These are phyloP conservation scores for Salix koriyanagi DNA, from an alignment of 345 rosid genomes.

Conservation along the genomic window DNA sequence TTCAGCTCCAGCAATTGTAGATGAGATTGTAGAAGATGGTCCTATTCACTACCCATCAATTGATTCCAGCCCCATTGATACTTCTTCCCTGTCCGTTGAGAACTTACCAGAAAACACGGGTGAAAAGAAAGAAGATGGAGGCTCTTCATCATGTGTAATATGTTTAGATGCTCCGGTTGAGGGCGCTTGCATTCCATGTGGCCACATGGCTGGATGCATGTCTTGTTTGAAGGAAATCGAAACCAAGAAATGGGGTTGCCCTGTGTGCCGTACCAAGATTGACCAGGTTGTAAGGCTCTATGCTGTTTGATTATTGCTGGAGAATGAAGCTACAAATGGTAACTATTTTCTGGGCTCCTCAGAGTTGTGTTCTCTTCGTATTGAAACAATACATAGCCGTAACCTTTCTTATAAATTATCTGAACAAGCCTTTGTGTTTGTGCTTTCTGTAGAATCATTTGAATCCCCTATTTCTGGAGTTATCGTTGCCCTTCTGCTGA, in stretches of 20 bases:
- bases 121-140: constrained; percentile 47
- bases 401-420: not conserved
- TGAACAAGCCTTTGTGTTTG: not conserved
- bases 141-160: constrained; percentile 50
- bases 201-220: constrained; percentile 97
- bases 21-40: constrained; percentile 49
- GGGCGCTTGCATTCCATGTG: constrained; percentile 97
- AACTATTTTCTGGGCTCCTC: not conserved
- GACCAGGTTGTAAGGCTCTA: constrained; percentile 71
- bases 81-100: constrained; percentile 32
- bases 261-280: constrained; percentile 85
- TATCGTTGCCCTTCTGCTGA: not conserved
- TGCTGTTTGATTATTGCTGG: constrained; percentile 47
- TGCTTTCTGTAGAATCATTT: not conserved
- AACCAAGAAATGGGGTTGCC: constrained; percentile 89
- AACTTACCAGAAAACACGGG: constrained; percentile 16
- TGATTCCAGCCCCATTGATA: constrained; percentile 52
- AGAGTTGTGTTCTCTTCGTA: not conserved
- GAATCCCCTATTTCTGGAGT: not conserved
- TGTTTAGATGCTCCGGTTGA: constrained; percentile 93
- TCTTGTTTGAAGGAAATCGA: constrained; percentile 81
- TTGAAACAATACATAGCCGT: not conserved
- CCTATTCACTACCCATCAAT: constrained; percentile 79
- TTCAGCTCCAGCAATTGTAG: constrained; percentile 54
- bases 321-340: constrained; percentile 3